A percentile compares a stretch with the other conserved stretches of the same genome.
Evolutionary conservation across 768 basidiomycete genomes (phyloP).

Genomic region (Leccinum rimulosum): DNA sequence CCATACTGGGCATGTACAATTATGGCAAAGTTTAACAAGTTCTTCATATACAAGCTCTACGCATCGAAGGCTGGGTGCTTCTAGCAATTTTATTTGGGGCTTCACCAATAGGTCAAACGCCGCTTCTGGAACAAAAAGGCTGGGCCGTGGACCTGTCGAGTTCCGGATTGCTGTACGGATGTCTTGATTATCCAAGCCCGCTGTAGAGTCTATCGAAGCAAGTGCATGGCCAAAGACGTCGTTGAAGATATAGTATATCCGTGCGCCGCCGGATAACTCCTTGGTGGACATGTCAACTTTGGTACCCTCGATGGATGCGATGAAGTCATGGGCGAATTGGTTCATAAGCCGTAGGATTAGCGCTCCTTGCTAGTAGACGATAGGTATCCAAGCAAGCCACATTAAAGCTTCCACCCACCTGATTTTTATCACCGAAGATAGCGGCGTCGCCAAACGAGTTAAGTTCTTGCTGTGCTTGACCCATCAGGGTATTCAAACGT

Average conservation of each 20-base stretch:
- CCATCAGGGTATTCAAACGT: constrained; percentile 94
- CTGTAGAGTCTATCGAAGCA: constrained; percentile 83
- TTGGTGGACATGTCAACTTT: constrained; percentile 96
- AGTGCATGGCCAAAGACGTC: constrained; percentile 95
- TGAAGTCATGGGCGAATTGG: constrained; percentile 94
- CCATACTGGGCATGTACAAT: constrained; percentile 85
- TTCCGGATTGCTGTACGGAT: constrained; percentile 98
- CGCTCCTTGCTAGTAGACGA: constrained; percentile 62
- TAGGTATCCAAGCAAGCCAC: constrained; percentile 12
- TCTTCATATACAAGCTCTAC: constrained; percentile 99
- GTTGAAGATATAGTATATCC: constrained; percentile 99
- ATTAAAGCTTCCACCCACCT: constrained; percentile 38
- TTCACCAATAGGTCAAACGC: constrained; percentile 97
- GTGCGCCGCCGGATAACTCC: constrained; percentile 95
- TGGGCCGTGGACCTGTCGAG: constrained; percentile 94
- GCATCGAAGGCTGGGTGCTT: constrained; percentile 91
- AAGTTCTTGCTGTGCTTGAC: constrained; percentile 97
- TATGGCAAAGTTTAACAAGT: constrained; percentile 98
- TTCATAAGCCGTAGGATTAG: constrained; percentile 97
- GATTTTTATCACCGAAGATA: constrained; percentile 87
- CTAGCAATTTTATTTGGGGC: constrained; percentile 95
- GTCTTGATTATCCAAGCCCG: constrained; percentile 89
- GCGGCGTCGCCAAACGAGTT: constrained; percentile 95
- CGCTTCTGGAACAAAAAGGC: constrained; percentile 94
- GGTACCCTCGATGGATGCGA: constrained; percentile 96